These are phyloP conservation scores for Thermothielavioides terrestris DNA, from an alignment of 495 filamentous ascomycete species.

Conservation along the genomic window DNA sequence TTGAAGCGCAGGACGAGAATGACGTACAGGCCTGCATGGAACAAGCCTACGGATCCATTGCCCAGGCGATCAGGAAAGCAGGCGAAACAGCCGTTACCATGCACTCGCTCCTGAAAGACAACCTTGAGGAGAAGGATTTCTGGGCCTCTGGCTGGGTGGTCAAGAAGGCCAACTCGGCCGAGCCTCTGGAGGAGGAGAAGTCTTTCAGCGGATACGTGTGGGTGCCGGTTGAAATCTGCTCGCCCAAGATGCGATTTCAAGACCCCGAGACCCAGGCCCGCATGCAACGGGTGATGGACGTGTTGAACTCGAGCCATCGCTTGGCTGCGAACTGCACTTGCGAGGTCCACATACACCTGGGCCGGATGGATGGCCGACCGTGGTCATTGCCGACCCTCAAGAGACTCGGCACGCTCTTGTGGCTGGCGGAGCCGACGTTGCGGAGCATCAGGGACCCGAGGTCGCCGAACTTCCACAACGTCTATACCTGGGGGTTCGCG, in stretches of 20 bases:
- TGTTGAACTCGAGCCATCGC: constrained; percentile 10
- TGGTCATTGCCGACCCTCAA: constrained; percentile 21
- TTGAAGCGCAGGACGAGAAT: background rate
- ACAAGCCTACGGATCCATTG: constrained; percentile 11
- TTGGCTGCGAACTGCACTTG: constrained; percentile 25
- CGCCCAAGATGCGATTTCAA: constrained; percentile 17
- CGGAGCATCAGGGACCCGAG: constrained; percentile 25
- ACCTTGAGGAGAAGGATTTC: constrained; percentile 13
- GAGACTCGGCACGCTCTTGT: constrained; percentile 23
- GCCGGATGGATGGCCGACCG: constrained; percentile 19
- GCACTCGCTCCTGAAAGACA: constrained; percentile 4
- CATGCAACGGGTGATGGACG: constrained; percentile 12
- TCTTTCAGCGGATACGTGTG: constrained; percentile 13
- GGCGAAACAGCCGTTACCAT: constrained; percentile 15
- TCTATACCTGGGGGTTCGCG: constrained; percentile 27
- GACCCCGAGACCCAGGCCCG: constrained; percentile 10
- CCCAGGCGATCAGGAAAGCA: constrained; percentile 13
- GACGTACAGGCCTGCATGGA: background rate
- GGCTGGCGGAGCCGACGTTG: constrained; percentile 23
- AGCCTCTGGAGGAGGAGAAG: constrained; percentile 13
- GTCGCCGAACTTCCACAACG: constrained; percentile 25
- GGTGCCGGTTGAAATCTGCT: constrained; percentile 26
- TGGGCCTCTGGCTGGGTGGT: constrained; percentile 28
- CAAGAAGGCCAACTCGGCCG: constrained; percentile 27
- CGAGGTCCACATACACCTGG: constrained; percentile 27